phyloP scores from a whole-genome alignment of 179 eudicot species.

The Kewa caespitosa region DNA sequence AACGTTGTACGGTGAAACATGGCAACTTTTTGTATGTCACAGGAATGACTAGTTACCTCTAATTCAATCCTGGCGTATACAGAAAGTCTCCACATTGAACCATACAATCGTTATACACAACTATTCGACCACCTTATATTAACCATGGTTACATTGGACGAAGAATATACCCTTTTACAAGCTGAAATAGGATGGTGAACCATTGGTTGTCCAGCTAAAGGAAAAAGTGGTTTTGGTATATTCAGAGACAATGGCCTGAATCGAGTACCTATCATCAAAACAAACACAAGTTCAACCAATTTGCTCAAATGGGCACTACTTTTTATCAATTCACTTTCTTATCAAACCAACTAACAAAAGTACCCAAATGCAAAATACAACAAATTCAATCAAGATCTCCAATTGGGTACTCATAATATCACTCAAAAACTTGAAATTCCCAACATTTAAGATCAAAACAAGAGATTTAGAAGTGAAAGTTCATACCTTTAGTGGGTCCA shows the following conservation, averaged over 20 bases:
- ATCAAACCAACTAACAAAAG: not conserved
- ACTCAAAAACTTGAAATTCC: conserved; percentile 16
- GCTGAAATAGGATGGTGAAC: conserved; percentile 97
- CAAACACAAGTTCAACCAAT: conserved; percentile 5
- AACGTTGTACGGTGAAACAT: no score
- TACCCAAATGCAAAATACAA: conserved; percentile 16
- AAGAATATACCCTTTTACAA: conserved; percentile 75
- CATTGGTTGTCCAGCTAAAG: conserved; percentile 98
- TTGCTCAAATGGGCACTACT: not conserved
- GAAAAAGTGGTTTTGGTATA: conserved; percentile 89
- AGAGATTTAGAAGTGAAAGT: not conserved
- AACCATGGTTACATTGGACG: not conserved
- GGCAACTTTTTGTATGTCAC: no score
- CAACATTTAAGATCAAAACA: conserved; percentile 5
- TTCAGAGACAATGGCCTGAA: conserved; percentile 89
- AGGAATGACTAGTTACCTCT: no score
- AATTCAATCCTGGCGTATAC: no score
- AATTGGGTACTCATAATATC: conserved; percentile 9
- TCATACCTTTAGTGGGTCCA: conserved; percentile 84
- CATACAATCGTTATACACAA: no score
- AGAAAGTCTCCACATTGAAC: no score
- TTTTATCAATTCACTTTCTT: not conserved
- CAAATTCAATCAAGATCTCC: conserved; percentile 15
- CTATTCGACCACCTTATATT: no score
- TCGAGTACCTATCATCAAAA: conserved; percentile 71